Percentiles rank a stretch among this genome's conserved stretches.
These are phyloP conservation scores for Sporothrix pseudoabietina DNA, from an alignment of 2,329 filamentous ascomycete species.

Conservation along the genomic window DNA sequence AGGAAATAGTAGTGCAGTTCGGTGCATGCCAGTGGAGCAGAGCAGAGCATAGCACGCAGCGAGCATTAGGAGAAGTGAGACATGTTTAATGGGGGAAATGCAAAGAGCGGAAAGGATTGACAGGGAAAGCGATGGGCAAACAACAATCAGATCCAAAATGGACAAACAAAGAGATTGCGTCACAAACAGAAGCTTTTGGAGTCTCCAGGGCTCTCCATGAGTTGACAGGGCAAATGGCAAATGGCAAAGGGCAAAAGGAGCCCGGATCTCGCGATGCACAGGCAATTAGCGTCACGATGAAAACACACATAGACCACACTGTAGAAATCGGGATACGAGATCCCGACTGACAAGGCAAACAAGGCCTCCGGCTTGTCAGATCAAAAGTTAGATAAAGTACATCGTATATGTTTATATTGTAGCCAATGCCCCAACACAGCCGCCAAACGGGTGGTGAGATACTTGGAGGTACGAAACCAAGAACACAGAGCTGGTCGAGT, in stretches of 20 bases:
- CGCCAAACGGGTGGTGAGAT: constrained; percentile 4
- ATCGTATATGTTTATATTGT: background rate
- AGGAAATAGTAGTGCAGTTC: background rate
- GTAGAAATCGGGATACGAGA: constrained; percentile 1
- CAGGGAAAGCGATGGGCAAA: background rate
- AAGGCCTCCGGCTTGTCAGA: background rate
- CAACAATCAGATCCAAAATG: background rate
- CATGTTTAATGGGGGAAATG: background rate
- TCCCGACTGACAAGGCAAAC: background rate
- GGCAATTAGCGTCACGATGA: background rate
- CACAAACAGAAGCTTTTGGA: background rate
- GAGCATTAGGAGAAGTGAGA: constrained; percentile 16
- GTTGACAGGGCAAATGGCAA: background rate
- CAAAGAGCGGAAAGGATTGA: background rate
- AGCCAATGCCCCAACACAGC: background rate
- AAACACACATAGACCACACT: background rate
- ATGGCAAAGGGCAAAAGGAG: background rate
- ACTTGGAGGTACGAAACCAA: background rate
- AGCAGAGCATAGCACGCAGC: background rate
- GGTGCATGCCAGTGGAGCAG: background rate
- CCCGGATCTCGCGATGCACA: background rate
- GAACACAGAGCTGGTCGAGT: background rate
- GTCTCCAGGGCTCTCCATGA: background rate
- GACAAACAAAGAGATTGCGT: background rate
- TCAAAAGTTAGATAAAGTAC: background rate